Evolutionary conservation across 2,329 filamentous ascomycete species (phyloP).

Genomic region (Pestalotiopsis sp.): DNA sequence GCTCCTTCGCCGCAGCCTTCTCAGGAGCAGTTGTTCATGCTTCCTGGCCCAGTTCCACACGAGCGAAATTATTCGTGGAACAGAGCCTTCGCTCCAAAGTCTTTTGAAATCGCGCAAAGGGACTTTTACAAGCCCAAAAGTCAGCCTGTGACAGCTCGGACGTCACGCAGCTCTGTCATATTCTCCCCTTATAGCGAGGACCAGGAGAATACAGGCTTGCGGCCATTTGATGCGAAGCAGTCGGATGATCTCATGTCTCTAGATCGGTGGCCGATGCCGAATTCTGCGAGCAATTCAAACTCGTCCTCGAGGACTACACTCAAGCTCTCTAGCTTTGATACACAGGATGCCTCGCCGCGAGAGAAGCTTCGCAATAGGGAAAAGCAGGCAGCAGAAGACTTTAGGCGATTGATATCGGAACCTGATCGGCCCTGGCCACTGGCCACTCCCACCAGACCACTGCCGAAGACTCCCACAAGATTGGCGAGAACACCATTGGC

Average conservation of each 20-base stretch:
- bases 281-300: neutral
- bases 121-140: conserved; percentile 18
- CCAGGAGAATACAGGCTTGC: neutral
- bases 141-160: conserved; percentile 20
- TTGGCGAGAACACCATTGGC: conserved; percentile 5
- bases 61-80: conserved; percentile 25
- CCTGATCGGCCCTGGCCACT: neutral
- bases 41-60: conserved; percentile 14
- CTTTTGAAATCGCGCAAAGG: conserved; percentile 29
- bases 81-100: conserved; percentile 21
- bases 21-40: conserved; percentile 12
- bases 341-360: neutral
- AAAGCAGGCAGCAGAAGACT: conserved; percentile 1
- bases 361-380: neutral
- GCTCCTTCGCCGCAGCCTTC: conserved; percentile 11
- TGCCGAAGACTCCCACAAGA: conserved; percentile 11
- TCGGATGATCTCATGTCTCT: conserved; percentile 9
- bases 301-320: neutral
- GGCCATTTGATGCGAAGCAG: neutral
- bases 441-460: conserved; percentile 9
- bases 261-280: neutral
- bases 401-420: neutral
- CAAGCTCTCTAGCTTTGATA: neutral
- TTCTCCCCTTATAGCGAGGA: neutral
- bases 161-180: conserved; percentile 16